phyloP scores from a whole-genome alignment of 2,329 filamentous ascomycete species.

The Remersonia thermophila region DNA sequence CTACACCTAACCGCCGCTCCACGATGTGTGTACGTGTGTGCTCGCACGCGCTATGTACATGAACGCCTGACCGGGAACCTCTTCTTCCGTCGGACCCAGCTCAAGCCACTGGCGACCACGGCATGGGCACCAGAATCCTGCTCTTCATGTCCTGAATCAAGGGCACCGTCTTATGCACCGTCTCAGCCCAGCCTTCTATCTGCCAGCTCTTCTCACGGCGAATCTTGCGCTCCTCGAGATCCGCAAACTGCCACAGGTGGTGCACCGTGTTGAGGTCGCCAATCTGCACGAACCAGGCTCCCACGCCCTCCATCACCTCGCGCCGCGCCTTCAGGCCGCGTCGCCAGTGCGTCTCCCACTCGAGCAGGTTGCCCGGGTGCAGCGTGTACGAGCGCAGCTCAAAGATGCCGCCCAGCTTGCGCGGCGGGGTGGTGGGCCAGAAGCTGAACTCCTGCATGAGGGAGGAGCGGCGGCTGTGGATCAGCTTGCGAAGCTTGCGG shows the following conservation, averaged over 20 bases:
- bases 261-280: slow-evolving; percentile 96
- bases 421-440: slow-evolving; percentile 90
- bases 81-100: too few species aligned
- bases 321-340: slow-evolving; percentile 78
- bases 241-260: slow-evolving; percentile 96
- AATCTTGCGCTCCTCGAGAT: slow-evolving; percentile 83
- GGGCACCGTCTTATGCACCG: slow-evolving; percentile 95
- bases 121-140: slow-evolving; percentile 82
- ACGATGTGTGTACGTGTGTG: too few species aligned
- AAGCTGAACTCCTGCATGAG: slow-evolving; percentile 99
- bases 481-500: slow-evolving; percentile 69
- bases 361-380: slow-evolving; percentile 86
- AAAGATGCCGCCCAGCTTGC: slow-evolving; percentile 82
- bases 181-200: slow-evolving; percentile 90
- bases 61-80: too few species aligned
- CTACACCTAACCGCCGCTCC: too few species aligned
- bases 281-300: slow-evolving; percentile 98
- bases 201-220: slow-evolving; percentile 91
- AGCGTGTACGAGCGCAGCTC: slow-evolving; percentile 94
- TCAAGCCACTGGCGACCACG: slow-evolving; percentile 86
- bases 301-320: slow-evolving; percentile 97
- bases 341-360: slow-evolving; percentile 99
- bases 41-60: too few species aligned
- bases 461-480: slow-evolving; percentile 72
- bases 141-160: slow-evolving; percentile 96